phyloP scores from a whole-genome alignment of 169 alveolate species.

The Cryptosporidium baileyi region DNA sequence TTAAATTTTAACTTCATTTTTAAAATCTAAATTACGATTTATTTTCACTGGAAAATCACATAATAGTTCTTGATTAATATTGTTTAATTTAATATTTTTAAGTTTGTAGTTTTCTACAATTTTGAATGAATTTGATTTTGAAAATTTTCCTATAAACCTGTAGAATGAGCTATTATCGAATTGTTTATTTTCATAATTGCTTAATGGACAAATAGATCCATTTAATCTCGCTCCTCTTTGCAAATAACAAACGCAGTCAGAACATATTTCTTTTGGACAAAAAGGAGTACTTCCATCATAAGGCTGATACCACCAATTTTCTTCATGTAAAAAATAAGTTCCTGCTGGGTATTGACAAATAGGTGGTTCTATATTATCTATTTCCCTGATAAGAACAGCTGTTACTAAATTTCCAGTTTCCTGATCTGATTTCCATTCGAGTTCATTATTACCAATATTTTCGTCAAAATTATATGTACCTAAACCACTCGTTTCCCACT shows the following conservation, averaged over 20 bases:
- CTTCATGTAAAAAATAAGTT: conserved; percentile 47
- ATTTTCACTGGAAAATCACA: no score
- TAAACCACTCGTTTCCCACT: conserved; percentile 68
- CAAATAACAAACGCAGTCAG: conserved; percentile 16
- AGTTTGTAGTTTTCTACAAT: no score
- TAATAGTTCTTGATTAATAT: no score
- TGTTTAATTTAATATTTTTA: background rate
- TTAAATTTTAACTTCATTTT: background rate
- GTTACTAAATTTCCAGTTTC: conserved; percentile 21
- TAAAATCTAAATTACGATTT: background rate
- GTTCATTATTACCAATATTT: conserved; percentile 43
- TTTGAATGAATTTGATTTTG: background rate
- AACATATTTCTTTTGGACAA: conserved; percentile 50
- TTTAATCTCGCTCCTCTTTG: conserved; percentile 36
- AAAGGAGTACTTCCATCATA: conserved; percentile 71
- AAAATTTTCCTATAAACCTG: background rate
- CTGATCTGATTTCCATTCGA: conserved; percentile 65
- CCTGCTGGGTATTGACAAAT: conserved; percentile 61
- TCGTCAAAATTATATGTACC: conserved; percentile 30
- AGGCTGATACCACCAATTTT: conserved; percentile 69
- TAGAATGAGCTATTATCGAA: background rate
- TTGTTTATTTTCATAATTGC: background rate
- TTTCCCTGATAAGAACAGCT: conserved; percentile 62
- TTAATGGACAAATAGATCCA: conserved; percentile 39
- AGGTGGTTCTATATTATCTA: conserved; percentile 56